Percentiles rank a stretch among this genome's conserved stretches.
Evolutionary conservation across 2,329 filamentous ascomycete genomes (phyloP).

Genomic region (Pseudopithomyces maydicus): DNA sequence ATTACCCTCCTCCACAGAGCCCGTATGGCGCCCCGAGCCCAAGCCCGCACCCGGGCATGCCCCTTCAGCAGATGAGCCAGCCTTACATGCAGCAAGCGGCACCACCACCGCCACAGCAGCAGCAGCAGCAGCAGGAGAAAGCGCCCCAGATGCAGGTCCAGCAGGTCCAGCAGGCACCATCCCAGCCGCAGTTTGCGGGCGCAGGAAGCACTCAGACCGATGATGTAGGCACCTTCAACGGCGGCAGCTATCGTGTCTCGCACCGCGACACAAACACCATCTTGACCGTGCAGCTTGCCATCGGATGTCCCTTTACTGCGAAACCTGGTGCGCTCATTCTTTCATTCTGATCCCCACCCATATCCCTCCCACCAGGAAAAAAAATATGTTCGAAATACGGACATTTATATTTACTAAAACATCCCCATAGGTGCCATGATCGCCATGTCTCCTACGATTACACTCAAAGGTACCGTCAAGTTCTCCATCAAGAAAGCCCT

Average conservation of each 20-base stretch:
- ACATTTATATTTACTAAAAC: no score
- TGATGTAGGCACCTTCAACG: conserved; percentile 96
- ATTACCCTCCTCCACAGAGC: conserved; percentile 17
- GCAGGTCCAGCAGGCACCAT: conserved; percentile 46
- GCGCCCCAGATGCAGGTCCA: conserved; percentile 28
- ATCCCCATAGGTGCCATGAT: conserved; percentile 75
- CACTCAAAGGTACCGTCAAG: conserved; percentile 79
- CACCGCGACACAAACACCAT: conserved; percentile 91
- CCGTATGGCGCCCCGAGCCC: conserved; percentile 40
- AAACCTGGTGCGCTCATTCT: conserved; percentile 66
- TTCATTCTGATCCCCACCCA: neutral
- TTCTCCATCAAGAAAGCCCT: conserved; percentile 94
- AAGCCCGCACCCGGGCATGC: conserved; percentile 42
- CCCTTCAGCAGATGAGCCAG: conserved; percentile 32
- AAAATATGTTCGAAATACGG: no score
- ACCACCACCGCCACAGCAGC: conserved; percentile 27
- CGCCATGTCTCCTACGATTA: conserved; percentile 88
- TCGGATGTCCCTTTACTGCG: conserved; percentile 80
- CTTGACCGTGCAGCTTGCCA: conserved; percentile 84
- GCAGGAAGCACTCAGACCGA: conserved; percentile 68
- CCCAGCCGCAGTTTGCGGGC: conserved; percentile 65
- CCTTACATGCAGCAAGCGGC: conserved; percentile 11
- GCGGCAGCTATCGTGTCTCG: conserved; percentile 89
- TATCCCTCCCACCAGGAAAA: neutral
- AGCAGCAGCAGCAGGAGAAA: conserved; percentile 38